Conservation (phyloP, 2,329 filamentous ascomycete species). For the Sporothrix luriei region DNA sequence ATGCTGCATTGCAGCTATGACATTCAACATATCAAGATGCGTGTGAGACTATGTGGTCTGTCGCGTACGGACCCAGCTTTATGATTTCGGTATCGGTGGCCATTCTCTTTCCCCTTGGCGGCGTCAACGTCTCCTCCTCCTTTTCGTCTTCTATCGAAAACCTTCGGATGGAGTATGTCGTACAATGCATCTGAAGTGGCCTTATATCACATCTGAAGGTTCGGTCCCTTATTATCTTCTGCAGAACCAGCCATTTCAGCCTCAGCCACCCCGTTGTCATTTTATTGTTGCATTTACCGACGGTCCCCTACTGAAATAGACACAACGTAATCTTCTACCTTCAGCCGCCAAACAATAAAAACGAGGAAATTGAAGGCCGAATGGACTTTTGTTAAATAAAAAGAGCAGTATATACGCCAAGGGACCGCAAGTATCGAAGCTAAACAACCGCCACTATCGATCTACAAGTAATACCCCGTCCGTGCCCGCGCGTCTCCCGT, state of each 20-base stretch:
- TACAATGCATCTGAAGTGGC: background rate
- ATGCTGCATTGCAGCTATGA: background rate
- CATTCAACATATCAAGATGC: background rate
- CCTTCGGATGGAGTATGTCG: background rate
- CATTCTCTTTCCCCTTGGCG: background rate
- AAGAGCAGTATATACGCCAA: background rate
- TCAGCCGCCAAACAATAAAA: background rate
- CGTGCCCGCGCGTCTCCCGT: background rate
- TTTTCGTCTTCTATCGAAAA: background rate
- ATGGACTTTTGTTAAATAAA: background rate
- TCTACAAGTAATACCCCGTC: background rate
- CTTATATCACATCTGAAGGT: no score
- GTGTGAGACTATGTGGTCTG: background rate
- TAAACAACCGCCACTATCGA: conserved; percentile 4
- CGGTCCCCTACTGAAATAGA: background rate
- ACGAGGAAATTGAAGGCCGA: background rate
- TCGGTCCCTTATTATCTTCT: background rate
- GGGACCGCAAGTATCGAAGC: background rate
- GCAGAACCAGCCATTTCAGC: background rate
- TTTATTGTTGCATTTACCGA: background rate
- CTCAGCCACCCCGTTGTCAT: background rate
- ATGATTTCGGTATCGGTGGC: no score
- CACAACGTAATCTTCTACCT: background rate
- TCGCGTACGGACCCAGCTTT: no score
- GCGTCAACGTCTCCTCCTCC: background rate